Evolutionary conservation across 2,329 filamentous ascomycete species (phyloP), one percentile per base, ranked within the genome.

Genomic region (Hypoxylon sp.): DNA sequence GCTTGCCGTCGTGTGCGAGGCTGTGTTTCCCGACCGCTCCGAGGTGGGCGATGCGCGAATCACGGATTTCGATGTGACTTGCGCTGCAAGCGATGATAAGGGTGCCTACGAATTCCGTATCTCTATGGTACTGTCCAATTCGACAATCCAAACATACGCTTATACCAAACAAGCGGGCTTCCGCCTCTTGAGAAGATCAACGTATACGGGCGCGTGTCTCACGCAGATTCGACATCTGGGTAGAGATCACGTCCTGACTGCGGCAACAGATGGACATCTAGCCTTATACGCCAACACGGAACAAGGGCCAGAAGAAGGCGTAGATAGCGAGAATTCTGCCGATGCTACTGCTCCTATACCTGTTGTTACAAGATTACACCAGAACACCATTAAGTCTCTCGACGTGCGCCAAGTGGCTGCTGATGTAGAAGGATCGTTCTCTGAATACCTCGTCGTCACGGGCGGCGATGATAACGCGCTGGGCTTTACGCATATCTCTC

Each of bases 401-500:
- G 85, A 85, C 64, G 63, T 88, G 52, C 67, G 71, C 3, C 45
- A 16, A 12, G 37, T 62, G 29, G 27, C 50, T 63, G 52, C 27
- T 54, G 82, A 25, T 53, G 82, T 12, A 70, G 73, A 16, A 67
- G 75, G 29, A 72, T 70, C 34, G 2, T 12, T 48, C 16, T 46
- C 41, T 69, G 78, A 54, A 71, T 81, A 70, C 70, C 66, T 91
- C 0, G 74, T 97, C 16, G 77, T 92, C 3, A 94, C 93, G 0
- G 93, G 92, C 25, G 94, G 96, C 21, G 96, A 99, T 73, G 96
- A 98, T 77, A 96, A 96, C 67, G 90, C 91, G 2, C 77, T 98
- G 0, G 90, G 86, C 0, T 59, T 78, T 6, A 43, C 61, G 32
- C 75, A 71, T 39, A 72, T 75, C 12, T 73, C 3, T 41, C 34